Percentiles rank a stretch among this genome's conserved stretches.
Evolutionary conservation across 768 basidiomycete genomes (phyloP).

Genomic region (Ephemerocybe angulata): DNA sequence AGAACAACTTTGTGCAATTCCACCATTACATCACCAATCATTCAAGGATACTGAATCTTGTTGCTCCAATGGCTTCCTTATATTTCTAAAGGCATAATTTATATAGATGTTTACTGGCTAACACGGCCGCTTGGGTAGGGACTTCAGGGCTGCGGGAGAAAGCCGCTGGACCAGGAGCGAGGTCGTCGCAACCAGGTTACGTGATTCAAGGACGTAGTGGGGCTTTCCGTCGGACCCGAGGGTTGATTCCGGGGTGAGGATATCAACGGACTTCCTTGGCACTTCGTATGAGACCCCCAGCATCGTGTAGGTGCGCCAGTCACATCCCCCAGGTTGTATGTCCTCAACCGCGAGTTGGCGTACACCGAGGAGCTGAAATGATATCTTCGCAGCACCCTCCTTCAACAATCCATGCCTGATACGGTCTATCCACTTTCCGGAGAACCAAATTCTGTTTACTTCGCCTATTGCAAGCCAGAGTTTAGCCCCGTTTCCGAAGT

Average conservation of each 20-base stretch:
- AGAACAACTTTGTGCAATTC: no score
- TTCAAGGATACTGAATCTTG: no score
- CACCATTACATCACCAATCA: no score
- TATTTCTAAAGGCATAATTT: no score
- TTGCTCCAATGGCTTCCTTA: no score
- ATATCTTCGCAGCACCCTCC: constrained; percentile 12
- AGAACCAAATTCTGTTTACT: constrained; percentile 11
- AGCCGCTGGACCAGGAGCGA: neutral
- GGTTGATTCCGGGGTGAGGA: constrained; percentile 12
- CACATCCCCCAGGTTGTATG: constrained; percentile 11
- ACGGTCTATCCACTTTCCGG: constrained; percentile 5
- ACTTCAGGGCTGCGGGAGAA: neutral
- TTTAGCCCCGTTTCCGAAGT: neutral
- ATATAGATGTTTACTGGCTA: no score
- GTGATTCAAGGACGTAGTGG: constrained; percentile 22
- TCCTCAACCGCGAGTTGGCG: constrained; percentile 15
- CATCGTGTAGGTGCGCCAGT: constrained; percentile 18
- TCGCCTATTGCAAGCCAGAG: constrained; percentile 17
- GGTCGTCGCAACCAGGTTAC: constrained; percentile 16
- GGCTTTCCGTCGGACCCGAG: neutral
- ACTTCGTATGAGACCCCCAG: constrained; percentile 12
- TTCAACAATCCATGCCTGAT: constrained; percentile 11
- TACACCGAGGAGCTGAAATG: constrained; percentile 17
- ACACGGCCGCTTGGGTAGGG: neutral
- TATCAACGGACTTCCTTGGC: constrained; percentile 15